phyloP scores from a whole-genome alignment of 495 filamentous ascomycete species.

The Aspergillus biplanus region DNA sequence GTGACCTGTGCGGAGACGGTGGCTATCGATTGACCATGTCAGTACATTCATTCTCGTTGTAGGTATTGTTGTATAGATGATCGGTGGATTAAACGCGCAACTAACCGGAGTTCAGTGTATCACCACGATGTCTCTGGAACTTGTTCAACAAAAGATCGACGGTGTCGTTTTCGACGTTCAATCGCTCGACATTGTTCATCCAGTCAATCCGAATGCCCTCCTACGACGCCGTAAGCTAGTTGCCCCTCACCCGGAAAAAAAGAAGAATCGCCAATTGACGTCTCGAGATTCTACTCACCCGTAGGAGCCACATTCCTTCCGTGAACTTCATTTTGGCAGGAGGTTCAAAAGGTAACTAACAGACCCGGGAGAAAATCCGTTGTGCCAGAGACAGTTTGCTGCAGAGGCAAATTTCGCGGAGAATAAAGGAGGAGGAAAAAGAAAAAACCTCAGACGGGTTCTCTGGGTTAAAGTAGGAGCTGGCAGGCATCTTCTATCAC shows the following conservation, averaged over 20 bases:
- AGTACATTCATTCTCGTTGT: not conserved
- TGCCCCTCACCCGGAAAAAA: not conserved
- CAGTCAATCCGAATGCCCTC: constrained; percentile 48
- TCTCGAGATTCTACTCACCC: constrained; percentile 26
- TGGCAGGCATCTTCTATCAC: not conserved
- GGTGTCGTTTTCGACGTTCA: constrained; percentile 36
- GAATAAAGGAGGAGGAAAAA: not conserved
- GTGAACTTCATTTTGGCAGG: constrained; percentile 50
- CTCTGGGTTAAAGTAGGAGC: constrained; percentile 3
- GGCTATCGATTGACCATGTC: constrained; percentile 17
- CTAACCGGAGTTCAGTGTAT: constrained; percentile 60
- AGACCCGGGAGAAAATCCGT: constrained; percentile 3
- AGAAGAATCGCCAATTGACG: not conserved
- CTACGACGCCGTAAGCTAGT: constrained; percentile 25
- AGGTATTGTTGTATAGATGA: no score
- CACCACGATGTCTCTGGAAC: constrained; percentile 51
- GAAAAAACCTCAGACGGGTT: not conserved
- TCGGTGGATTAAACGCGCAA: constrained; percentile 13
- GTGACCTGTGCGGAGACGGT: constrained; percentile 44
- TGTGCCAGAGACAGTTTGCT: not conserved
- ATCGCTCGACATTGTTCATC: constrained; percentile 53
- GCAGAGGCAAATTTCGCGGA: not conserved
- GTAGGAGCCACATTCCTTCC: constrained; percentile 48
- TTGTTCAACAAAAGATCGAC: constrained; percentile 49
- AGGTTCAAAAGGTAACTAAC: not conserved